Conservation (phyloP, 805 yeast species). For the Metschnikowia rubicola region DNA sequence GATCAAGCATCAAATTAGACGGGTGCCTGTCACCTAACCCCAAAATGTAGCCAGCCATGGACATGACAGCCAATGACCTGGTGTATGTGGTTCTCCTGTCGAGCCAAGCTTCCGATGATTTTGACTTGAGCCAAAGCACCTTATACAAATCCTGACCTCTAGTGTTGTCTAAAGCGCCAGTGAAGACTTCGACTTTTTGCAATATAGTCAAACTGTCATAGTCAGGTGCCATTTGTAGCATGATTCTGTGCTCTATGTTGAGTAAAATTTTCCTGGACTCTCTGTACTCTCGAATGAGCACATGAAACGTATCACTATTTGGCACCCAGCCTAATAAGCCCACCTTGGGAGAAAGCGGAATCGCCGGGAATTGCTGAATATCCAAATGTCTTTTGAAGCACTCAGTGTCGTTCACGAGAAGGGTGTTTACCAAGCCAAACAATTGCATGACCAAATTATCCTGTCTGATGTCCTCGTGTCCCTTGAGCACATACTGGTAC, state of each 20-base stretch:
- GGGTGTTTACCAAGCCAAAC: constrained; percentile 90
- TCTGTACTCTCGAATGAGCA: constrained; percentile 84
- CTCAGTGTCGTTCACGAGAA: constrained; percentile 85
- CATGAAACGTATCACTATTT: constrained; percentile 95
- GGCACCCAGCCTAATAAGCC: constrained; percentile 98
- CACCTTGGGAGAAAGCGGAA: constrained; percentile 94
- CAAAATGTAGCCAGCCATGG: constrained; percentile 95
- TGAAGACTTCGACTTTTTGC: constrained; percentile 94
- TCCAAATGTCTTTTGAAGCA: constrained; percentile 94
- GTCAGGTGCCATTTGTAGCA: constrained; percentile 97
- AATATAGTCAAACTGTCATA: constrained; percentile 84
- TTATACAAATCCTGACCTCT: constrained; percentile 94
- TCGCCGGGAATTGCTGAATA: constrained; percentile 88
- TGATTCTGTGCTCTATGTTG: constrained; percentile 91
- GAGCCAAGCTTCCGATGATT: constrained; percentile 96
- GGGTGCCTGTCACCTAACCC: constrained; percentile 99
- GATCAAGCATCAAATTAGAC: constrained; percentile 90
- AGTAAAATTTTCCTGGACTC: constrained; percentile 85
- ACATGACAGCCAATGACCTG: constrained; percentile 94
- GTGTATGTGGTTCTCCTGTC: constrained; percentile 96
- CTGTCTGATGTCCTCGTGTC: constrained; percentile 97
- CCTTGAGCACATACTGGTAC: constrained; percentile 79
- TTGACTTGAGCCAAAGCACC: constrained; percentile 92
- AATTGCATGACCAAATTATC: constrained; percentile 97
- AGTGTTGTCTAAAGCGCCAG: constrained; percentile 91